phyloP scores from a whole-genome alignment of 345 rosid species.

The Rhizophora mangle region DNA sequence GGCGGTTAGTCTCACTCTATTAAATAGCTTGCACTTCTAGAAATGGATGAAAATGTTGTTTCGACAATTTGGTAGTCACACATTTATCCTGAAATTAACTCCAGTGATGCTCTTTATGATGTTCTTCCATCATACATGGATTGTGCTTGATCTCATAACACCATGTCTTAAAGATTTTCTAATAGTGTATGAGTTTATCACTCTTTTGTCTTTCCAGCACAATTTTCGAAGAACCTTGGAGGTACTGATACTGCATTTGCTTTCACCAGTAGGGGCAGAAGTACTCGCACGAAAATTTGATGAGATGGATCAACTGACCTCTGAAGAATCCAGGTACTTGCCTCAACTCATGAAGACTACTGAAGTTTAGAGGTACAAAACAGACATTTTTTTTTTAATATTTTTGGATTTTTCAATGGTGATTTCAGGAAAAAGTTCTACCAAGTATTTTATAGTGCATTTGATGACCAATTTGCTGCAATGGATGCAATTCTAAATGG shows the following conservation, averaged over 20 bases:
- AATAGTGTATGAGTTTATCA: not conserved
- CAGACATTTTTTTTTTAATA: slow-evolving; percentile 13
- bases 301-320: slow-evolving; percentile 55
- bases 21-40: slow-evolving; percentile 7
- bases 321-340: slow-evolving; percentile 61
- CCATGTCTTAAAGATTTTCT: slow-evolving; percentile 6
- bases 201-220: slow-evolving; percentile 45
- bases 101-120: not conserved
- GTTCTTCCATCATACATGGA: not conserved
- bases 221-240: slow-evolving; percentile 88
- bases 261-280: slow-evolving; percentile 80
- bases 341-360: not conserved
- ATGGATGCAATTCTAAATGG: slow-evolving; percentile 75
- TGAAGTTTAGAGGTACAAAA: slow-evolving; percentile 5
- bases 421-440: slow-evolving; percentile 71
- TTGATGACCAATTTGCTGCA: slow-evolving; percentile 82
- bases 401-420: slow-evolving; percentile 16
- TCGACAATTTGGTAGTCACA: not conserved
- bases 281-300: slow-evolving; percentile 79
- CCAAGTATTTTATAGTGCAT: slow-evolving; percentile 62
- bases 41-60: slow-evolving; percentile 12
- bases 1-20: slow-evolving; percentile 50
- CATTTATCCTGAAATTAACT: not conserved
- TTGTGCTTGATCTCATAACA: not conserved
- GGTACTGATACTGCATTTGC: slow-evolving; percentile 76